phyloP scores from a whole-genome alignment of 2,329 filamentous ascomycete species.

The Beauveria bassiana region DNA sequence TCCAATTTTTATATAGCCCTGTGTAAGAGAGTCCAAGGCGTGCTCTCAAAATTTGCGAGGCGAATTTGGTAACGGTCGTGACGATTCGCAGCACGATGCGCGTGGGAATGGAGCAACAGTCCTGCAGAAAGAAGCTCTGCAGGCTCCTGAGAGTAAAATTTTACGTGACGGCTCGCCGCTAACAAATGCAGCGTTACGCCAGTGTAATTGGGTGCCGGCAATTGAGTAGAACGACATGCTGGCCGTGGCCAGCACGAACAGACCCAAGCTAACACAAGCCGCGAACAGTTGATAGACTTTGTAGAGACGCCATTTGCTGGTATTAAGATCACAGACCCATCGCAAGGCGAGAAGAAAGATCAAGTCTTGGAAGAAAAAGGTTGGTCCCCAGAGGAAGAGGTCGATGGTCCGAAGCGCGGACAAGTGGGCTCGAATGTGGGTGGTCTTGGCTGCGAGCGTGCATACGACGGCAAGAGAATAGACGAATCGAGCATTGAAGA shows the following conservation, averaged over 20 bases:
- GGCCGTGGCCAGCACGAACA: constrained; percentile 5
- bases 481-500: background rate
- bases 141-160: constrained; percentile 19
- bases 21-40: background rate
- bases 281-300: background rate
- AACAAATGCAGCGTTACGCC: constrained; percentile 21
- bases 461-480: background rate
- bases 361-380: constrained; percentile 1
- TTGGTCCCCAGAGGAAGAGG: constrained; percentile 4
- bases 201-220: constrained; percentile 22
- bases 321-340: background rate
- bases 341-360: background rate
- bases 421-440: background rate
- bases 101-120: constrained; percentile 15
- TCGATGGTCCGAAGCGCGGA: background rate
- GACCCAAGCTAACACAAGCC: background rate
- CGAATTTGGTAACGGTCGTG: constrained; percentile 13
- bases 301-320: background rate
- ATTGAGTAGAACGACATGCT: constrained; percentile 25
- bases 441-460: background rate
- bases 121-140: constrained; percentile 19
- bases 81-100: constrained; percentile 17
- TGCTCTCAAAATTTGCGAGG: background rate
- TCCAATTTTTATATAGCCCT: background rate
- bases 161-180: constrained; percentile 17